phyloP scores from a whole-genome alignment of 2,329 filamentous ascomycete genomes.

The Cryphonectria nitschkei region DNA sequence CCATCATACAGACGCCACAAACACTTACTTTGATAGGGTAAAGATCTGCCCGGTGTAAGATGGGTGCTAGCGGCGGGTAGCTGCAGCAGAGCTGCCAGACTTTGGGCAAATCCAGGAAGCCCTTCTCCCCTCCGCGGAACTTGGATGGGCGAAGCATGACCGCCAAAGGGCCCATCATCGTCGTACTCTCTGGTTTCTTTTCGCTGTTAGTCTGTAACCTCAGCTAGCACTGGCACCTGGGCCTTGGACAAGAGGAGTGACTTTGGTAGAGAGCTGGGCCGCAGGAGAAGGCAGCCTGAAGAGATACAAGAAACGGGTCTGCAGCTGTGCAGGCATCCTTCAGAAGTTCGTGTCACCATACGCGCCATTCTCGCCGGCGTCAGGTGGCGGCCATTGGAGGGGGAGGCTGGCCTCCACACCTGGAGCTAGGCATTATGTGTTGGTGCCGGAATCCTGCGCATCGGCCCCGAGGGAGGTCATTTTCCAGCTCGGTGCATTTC shows the following conservation, averaged over 20 bases:
- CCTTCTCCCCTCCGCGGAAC: slow-evolving; percentile 34
- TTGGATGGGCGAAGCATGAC: slow-evolving; percentile 37
- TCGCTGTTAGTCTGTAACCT: slow-evolving; percentile 23
- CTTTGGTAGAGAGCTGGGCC: slow-evolving; percentile 18
- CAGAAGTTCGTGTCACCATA: slow-evolving; percentile 7
- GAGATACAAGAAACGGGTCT: slow-evolving; percentile 10
- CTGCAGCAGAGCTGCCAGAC: slow-evolving; percentile 44
- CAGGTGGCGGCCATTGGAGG: slow-evolving; percentile 11
- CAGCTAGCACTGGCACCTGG: slow-evolving; percentile 12
- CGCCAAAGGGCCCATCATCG: slow-evolving; percentile 35
- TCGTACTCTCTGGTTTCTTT: slow-evolving; percentile 28
- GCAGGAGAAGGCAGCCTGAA: slow-evolving; percentile 10
- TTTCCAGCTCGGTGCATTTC: slow-evolving; percentile 31
- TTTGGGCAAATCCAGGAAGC: slow-evolving; percentile 39
- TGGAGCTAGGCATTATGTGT: slow-evolving; percentile 15
- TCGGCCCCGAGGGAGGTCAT: slow-evolving; percentile 34
- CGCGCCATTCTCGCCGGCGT: slow-evolving; percentile 18
- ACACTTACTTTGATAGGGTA: slow-evolving; percentile 47
- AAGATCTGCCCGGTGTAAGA: slow-evolving; percentile 41
- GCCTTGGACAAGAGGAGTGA: slow-evolving; percentile 18
- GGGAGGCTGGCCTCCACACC: slow-evolving; percentile 19
- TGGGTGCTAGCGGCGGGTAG: slow-evolving; percentile 43
- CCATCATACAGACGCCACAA: slow-evolving; percentile 54
- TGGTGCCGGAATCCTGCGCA: slow-evolving; percentile 28
- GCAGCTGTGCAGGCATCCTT: background rate